Evolutionary conservation across 2,329 filamentous ascomycete genomes (phyloP), one percentile per base, ranked within the genome.

Genomic region (Thermomyces lanuginosus): DNA sequence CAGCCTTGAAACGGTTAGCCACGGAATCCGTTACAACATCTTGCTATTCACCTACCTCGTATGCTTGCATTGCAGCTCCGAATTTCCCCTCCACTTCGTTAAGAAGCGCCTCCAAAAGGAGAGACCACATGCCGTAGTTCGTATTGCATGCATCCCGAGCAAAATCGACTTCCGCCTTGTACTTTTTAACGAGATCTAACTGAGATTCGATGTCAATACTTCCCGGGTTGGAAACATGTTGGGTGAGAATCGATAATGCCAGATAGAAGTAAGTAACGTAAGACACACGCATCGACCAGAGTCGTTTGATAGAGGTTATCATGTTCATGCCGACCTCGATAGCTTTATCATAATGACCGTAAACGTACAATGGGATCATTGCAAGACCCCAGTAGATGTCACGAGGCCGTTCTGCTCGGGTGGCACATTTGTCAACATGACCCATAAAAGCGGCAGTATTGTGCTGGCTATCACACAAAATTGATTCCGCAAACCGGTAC

Each of bases 51-150:
- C 43, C 31, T 38, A 48, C 45, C 37, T 53, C 49, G 19, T 50
- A 46, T 4, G 45, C 36, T 30, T 49, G 46, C 11, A 71, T 55
- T 2, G 66, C 56, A 8, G 44, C 42, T 7, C 48, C 51, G 31
- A 60, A 51, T 14, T 63, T 55, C 7, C 48, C 48, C 8, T 48
- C 52, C 13, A 63, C 42, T 27, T 74, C 69, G 13, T 51, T 55
- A 4, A 72, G 42, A 27, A 70, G 57, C 2, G 66, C 70, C 21
- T 65, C 58, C 6, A 76, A 46, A 5, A 74, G 42, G 21, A 63
- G 48, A 2, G 66, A 56, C 62, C 66, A 73, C 35, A 63, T 60
- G 10, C 60, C 54, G 40, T 72, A 75, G 37, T 75, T 75, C 36
- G 64, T 58, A 35, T 69, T 59, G 32, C 66, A 73, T 28, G 64